Base-by-base conservation (phyloP, 2,329 filamentous ascomycete species). In the Arthrobotrys iridis region DNA sequence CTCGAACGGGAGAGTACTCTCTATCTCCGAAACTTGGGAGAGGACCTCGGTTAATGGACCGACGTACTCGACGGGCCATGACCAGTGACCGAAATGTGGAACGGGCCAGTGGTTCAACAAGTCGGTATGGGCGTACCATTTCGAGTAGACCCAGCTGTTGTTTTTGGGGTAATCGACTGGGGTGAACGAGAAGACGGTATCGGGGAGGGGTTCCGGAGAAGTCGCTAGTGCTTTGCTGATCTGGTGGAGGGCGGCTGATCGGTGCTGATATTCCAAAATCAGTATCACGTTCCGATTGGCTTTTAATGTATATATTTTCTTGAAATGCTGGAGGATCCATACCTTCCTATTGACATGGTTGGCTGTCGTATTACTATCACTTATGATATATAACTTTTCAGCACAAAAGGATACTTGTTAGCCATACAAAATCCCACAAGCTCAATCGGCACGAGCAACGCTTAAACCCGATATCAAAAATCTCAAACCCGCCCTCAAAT, bases 1-100 rank as follows among this genome's bases (percentile, higher is more conserved):
- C 1, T 81, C 77, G 72, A 81, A 82, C 2, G 67, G 76, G 8
- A 50, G 48, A 1, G 66, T 71, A 30, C 81, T 77, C 55, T 63
- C 57, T 33, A 62, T 67, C 10, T 67, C 46, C 3, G 63, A 33
- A 46, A 75, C 48, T 28, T 13, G 13, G 30, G 20, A 22, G 46
- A 75, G 57, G 11, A 59, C 71, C 35, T 75, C 71, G 41, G 40
- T 37, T 15, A 75, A 35, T 2, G 71, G 57, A 20, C 71, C 71
- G 63, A 75, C 35, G 63, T 75, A 75, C 45, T 55, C 15, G 24
- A 64, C 58, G 2, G 71, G 63, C 71, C 71, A 75, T 63, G 71
- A 75, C 71, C 71, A 75, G 57, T 75, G 71, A 33, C 71, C 71
- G 57, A 75, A 75, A 37, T 75, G 71, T 6, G 71, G 71, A 20